Evolutionary conservation across 352 stramenopile species (phyloP).

Genomic region (Detonula confervacea): DNA sequence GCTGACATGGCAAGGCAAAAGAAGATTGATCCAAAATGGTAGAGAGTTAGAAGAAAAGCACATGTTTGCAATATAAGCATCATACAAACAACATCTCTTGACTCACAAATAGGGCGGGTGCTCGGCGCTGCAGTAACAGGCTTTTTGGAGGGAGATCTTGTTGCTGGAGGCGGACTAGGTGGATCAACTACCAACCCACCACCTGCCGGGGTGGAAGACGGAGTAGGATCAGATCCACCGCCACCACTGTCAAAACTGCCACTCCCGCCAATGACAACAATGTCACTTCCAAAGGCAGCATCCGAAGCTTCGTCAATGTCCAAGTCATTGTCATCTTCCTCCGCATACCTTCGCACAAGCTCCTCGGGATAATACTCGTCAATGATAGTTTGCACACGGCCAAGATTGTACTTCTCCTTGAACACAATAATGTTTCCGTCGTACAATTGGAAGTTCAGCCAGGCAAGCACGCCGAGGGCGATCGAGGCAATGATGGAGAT

Average conservation of each 20-base stretch:
- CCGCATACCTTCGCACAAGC: slow-evolving; percentile 5
- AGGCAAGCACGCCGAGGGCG: slow-evolving; percentile 26
- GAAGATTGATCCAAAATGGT: no score
- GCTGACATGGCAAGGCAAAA: no score
- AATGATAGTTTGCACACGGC: slow-evolving; percentile 28
- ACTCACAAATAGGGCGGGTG: neutral
- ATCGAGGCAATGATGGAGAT: slow-evolving; percentile 17
- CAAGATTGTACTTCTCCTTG: slow-evolving; percentile 50
- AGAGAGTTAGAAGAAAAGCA: neutral
- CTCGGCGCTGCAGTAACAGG: neutral
- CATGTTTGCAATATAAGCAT: neutral
- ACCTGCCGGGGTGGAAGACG: no score
- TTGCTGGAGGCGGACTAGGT: neutral
- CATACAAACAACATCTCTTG: neutral
- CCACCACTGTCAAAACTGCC: neutral
- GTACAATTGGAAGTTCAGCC: slow-evolving; percentile 31
- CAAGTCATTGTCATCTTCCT: slow-evolving; percentile 12
- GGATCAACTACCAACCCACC: no score
- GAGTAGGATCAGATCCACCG: slow-evolving; percentile 2
- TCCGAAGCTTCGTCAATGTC: neutral
- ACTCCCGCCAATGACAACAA: neutral
- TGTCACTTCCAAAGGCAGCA: neutral
- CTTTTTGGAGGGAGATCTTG: neutral
- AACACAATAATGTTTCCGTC: slow-evolving; percentile 45
- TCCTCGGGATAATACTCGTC: slow-evolving; percentile 13